Conservation (phyloP, 148 eudicot genomes). For the Vaccinium myrtillus region DNA sequence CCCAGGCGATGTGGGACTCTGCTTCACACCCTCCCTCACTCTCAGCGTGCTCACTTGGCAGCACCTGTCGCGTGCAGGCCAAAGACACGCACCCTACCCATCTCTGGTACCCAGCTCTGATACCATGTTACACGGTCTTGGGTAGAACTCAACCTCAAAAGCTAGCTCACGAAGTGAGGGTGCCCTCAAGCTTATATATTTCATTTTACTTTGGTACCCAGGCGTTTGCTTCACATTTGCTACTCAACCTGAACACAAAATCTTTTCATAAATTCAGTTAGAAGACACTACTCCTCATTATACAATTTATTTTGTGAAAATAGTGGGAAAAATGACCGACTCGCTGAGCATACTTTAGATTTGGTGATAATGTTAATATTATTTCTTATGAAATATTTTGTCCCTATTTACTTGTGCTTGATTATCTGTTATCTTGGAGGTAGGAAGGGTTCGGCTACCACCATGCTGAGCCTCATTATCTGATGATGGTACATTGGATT, state of each 20-base stretch:
- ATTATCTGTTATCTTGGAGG: constrained; percentile 20
- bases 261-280: neutral
- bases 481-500: constrained; percentile 86
- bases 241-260: neutral
- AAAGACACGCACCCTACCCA: too few relatives aligned
- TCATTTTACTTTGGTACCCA: too few relatives aligned
- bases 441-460: constrained; percentile 89
- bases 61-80: too few relatives aligned
- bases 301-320: neutral
- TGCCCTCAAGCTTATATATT: too few relatives aligned
- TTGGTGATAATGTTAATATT: neutral
- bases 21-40: too few relatives aligned
- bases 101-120: too few relatives aligned
- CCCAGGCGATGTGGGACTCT: too few relatives aligned
- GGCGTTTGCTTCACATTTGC: too few relatives aligned
- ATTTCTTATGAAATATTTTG: neutral
- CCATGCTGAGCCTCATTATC: constrained; percentile 77
- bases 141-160: too few relatives aligned
- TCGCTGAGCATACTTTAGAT: neutral
- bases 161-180: too few relatives aligned
- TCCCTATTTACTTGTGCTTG: constrained; percentile 4
- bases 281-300: neutral
- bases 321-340: neutral
- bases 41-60: too few relatives aligned
- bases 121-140: too few relatives aligned